Evolutionary conservation across 441 rosid species (phyloP).

Genomic region (Jatropha podagrica): DNA sequence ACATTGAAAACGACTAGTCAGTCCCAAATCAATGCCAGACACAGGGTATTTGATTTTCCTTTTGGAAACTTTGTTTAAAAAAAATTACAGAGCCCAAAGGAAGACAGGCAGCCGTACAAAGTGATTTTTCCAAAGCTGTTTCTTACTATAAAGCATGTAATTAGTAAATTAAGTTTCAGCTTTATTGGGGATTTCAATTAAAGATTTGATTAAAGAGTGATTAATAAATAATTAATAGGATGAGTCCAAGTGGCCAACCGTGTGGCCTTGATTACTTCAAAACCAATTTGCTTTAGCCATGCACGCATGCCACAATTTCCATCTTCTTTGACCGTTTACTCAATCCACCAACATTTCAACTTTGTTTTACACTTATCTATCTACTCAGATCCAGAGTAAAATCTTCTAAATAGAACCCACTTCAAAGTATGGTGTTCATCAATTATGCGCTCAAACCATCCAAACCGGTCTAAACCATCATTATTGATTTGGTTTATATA

Average conservation of each 20-base stretch:
- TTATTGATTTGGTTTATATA: no score
- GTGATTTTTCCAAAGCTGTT: constrained; percentile 18
- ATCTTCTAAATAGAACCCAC: no score
- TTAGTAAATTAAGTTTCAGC: neutral
- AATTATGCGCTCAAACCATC: no score
- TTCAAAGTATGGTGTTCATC: no score
- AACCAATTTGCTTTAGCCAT: neutral
- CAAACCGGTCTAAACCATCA: no score
- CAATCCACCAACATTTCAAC: no score
- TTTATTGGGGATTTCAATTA: neutral
- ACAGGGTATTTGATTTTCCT: no score
- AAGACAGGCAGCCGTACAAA: constrained; percentile 26
- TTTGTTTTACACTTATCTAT: neutral
- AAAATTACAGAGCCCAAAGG: neutral
- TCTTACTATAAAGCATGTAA: neutral
- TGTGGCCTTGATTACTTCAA: constrained; percentile 43
- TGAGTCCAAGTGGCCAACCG: constrained; percentile 46
- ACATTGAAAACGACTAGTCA: no score
- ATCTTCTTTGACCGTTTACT: constrained; percentile 31
- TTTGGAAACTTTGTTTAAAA: neutral
- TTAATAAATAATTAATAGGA: neutral
- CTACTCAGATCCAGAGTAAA: neutral
- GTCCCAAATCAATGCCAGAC: no score
- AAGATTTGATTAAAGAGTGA: neutral
- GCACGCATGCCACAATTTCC: constrained; percentile 26